Conservation (phyloP, 2,329 filamentous ascomycete species). For the Xylaria hypoxylon region DNA sequence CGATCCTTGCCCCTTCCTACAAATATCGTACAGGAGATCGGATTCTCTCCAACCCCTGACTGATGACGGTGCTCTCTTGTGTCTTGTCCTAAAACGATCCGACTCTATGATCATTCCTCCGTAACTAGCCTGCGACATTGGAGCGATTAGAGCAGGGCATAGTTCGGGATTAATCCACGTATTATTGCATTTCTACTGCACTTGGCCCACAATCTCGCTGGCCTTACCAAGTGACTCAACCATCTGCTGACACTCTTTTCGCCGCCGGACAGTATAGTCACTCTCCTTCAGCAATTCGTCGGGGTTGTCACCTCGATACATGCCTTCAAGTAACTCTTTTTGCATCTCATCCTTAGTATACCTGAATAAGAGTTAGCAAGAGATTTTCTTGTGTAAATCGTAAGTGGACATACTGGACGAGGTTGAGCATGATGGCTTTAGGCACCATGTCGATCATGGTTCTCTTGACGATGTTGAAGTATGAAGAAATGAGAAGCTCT, state of each 20-base stretch:
- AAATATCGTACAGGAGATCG: slow-evolving; percentile 17
- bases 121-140: not conserved
- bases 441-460: slow-evolving; percentile 99
- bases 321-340: slow-evolving; percentile 92
- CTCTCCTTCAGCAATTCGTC: slow-evolving; percentile 97
- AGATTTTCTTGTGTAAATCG: not conserved
- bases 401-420: slow-evolving; percentile 81
- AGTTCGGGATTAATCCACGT: slow-evolving; percentile 13
- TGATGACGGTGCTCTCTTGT: slow-evolving; percentile 7
- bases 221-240: slow-evolving; percentile 91
- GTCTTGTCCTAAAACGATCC: not conserved
- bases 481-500: slow-evolving; percentile 96
- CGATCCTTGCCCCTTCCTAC: slow-evolving; percentile 23
- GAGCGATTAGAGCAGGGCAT: slow-evolving; percentile 18
- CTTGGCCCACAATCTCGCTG: slow-evolving; percentile 93
- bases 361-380: slow-evolving; percentile 58
- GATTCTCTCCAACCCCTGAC: slow-evolving; percentile 24
- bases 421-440: slow-evolving; percentile 97
- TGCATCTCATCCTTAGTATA: slow-evolving; percentile 99
- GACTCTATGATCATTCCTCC: not conserved
- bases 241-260: slow-evolving; percentile 99
- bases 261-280: slow-evolving; percentile 92
- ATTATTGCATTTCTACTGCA: slow-evolving; percentile 60
- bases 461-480: slow-evolving; percentile 97
- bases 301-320: slow-evolving; percentile 91